Percentiles rank a stretch among this genome's conserved stretches.
Conservation (phyloP, 345 rosid species). For the Physaria fendleri region DNA sequence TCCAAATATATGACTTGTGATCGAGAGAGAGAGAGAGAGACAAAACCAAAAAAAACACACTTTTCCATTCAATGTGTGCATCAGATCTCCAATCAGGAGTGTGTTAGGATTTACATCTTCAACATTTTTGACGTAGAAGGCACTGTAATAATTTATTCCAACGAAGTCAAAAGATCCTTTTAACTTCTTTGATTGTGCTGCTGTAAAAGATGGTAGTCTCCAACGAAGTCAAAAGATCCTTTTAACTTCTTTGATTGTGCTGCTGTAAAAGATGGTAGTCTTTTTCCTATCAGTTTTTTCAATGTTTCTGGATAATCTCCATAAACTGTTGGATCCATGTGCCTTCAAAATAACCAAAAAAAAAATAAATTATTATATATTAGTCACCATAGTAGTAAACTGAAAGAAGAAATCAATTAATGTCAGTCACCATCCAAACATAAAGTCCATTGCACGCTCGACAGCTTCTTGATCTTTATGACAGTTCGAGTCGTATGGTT, state of each 20-base stretch:
- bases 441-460: slow-evolving; percentile 29
- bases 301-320: slow-evolving; percentile 28
- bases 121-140: slow-evolving; percentile 6
- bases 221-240: slow-evolving; percentile 28
- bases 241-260: slow-evolving; percentile 14
- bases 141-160: slow-evolving; percentile 24
- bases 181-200: slow-evolving; percentile 11
- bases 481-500: slow-evolving; percentile 22
- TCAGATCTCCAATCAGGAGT: slow-evolving; percentile 32
- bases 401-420: neutral
- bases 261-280: slow-evolving; percentile 25
- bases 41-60: slow-evolving; percentile 10
- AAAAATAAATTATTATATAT: neutral
- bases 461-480: slow-evolving; percentile 18
- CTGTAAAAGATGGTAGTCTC: slow-evolving; percentile 20
- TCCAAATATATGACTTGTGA: too few relatives aligned
- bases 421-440: slow-evolving; percentile 25
- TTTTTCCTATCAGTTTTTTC: slow-evolving; percentile 14
- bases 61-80: slow-evolving; percentile 22
- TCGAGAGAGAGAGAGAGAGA: neutral
- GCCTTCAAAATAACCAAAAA: neutral
- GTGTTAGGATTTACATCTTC: slow-evolving; percentile 5
- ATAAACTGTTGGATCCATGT: slow-evolving; percentile 21
- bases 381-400: neutral
- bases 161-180: slow-evolving; percentile 28